A percentile compares a stretch with the other conserved stretches of the same genome.
These are phyloP conservation scores for Suillus occidentalis DNA, from an alignment of 768 basidiomycete genomes.

Conservation along the genomic window DNA sequence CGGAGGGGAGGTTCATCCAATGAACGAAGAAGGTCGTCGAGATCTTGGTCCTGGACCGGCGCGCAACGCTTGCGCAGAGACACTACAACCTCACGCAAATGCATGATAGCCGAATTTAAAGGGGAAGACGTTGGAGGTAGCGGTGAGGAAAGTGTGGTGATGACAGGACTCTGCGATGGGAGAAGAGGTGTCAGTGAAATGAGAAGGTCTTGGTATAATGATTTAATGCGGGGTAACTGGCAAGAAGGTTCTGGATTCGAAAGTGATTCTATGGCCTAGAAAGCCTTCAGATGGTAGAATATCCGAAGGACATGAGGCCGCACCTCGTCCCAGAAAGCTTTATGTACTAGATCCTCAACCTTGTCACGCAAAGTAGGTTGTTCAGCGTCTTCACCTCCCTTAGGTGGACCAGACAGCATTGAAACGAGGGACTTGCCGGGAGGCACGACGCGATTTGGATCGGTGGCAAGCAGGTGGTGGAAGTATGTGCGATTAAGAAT, in stretches of 20 bases:
- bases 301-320: slow-evolving; percentile 19
- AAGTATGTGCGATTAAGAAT: slow-evolving; percentile 61
- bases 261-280: slow-evolving; percentile 55
- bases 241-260: slow-evolving; percentile 57
- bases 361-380: slow-evolving; percentile 44
- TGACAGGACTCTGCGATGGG: slow-evolving; percentile 49
- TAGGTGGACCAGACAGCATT: slow-evolving; percentile 43
- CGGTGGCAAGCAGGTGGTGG: slow-evolving; percentile 65
- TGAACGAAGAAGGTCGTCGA: slow-evolving; percentile 44
- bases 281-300: slow-evolving; percentile 21
- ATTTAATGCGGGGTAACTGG: slow-evolving; percentile 59
- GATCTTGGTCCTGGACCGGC: slow-evolving; percentile 56
- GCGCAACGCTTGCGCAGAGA: slow-evolving; percentile 64
- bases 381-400: slow-evolving; percentile 16
- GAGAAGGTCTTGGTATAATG: slow-evolving; percentile 54
- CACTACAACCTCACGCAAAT: slow-evolving; percentile 54
- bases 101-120: slow-evolving; percentile 51
- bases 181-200: slow-evolving; percentile 56
- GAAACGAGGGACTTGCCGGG: slow-evolving; percentile 73
- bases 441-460: slow-evolving; percentile 61
- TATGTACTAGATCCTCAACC: slow-evolving; percentile 50
- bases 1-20: slow-evolving; percentile 34
- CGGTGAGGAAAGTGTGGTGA: slow-evolving; percentile 55
- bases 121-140: slow-evolving; percentile 70
- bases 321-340: slow-evolving; percentile 78